Conservation (phyloP, 164 flowering plant species). For the Stephania yunnanensis region DNA sequence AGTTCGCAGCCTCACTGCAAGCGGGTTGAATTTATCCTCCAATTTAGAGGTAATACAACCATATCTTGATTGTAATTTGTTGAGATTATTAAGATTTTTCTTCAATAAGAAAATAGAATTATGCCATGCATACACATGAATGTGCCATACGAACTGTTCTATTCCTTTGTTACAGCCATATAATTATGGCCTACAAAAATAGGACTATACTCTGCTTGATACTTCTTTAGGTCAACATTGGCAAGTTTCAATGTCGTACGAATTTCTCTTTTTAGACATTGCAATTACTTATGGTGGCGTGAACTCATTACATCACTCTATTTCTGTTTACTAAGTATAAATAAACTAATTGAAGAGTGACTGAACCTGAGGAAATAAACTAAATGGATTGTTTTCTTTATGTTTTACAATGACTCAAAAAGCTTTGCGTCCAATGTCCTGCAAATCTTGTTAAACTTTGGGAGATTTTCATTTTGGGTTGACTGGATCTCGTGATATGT, state of each 20-base stretch:
- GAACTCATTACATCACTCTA: too few species aligned
- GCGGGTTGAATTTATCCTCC: conserved; percentile 71
- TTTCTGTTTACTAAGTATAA: too few species aligned
- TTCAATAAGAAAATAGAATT: background rate
- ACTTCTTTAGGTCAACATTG: too few species aligned
- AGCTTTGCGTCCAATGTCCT: background rate
- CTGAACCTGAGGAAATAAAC: background rate
- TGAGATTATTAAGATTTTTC: background rate
- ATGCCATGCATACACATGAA: background rate
- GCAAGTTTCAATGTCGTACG: too few species aligned
- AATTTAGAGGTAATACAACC: conserved; percentile 64
- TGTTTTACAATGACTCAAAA: background rate
- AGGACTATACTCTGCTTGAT: too few species aligned
- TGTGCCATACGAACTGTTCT: background rate
- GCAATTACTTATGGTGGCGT: too few species aligned
- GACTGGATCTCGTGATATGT: background rate
- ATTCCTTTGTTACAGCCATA: background rate
- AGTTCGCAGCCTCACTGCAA: conserved; percentile 68
- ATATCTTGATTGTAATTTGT: background rate
- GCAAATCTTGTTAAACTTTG: background rate
- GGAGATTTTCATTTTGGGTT: background rate
- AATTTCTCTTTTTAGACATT: too few species aligned
- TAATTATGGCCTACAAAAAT: too few species aligned
- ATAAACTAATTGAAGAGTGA: background rate
- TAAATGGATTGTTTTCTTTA: background rate